These are phyloP conservation scores for Rhypophila decipiens DNA, from an alignment of 495 filamentous ascomycete genomes.

Conservation along the genomic window DNA sequence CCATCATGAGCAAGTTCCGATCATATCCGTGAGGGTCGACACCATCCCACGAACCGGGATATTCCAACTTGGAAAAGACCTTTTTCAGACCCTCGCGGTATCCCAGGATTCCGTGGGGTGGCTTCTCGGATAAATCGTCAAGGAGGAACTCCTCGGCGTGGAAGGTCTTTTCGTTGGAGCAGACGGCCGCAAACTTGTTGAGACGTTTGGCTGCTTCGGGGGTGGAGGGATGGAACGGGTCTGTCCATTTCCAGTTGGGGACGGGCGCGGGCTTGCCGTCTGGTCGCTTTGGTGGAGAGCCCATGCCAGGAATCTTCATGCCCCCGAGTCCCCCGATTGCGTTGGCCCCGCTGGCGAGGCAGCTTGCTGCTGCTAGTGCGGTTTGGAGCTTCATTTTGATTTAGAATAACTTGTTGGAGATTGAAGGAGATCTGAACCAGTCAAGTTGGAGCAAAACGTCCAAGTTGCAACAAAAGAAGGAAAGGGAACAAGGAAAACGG, in stretches of 20 bases:
- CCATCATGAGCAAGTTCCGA: slow-evolving; percentile 27
- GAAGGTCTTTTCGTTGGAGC: slow-evolving; percentile 17
- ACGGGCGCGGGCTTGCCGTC: slow-evolving; percentile 16
- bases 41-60: slow-evolving; percentile 32
- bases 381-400: slow-evolving; percentile 20
- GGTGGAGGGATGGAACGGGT: slow-evolving; percentile 19
- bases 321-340: too few species aligned
- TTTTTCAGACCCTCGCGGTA: slow-evolving; percentile 25
- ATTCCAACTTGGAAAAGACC: slow-evolving; percentile 21
- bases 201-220: too few species aligned
- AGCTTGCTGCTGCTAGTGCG: slow-evolving; percentile 8
- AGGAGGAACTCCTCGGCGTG: slow-evolving; percentile 24
- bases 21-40: slow-evolving; percentile 32
- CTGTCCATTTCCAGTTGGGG: slow-evolving; percentile 22
- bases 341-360: slow-evolving; percentile 10
- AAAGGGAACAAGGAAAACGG: slow-evolving; percentile 1
- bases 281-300: slow-evolving; percentile 8
- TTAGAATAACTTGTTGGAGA: not conserved
- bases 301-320: too few species aligned
- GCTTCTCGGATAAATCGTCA: slow-evolving; percentile 23
- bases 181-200: slow-evolving; percentile 14
- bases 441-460: not conserved
- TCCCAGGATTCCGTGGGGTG: slow-evolving; percentile 18
- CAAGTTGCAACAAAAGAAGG: not conserved
- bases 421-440: not conserved